Base-by-base conservation (phyloP, 352 stramenopile genomes). In the Sclerospora graminicola region DNA sequence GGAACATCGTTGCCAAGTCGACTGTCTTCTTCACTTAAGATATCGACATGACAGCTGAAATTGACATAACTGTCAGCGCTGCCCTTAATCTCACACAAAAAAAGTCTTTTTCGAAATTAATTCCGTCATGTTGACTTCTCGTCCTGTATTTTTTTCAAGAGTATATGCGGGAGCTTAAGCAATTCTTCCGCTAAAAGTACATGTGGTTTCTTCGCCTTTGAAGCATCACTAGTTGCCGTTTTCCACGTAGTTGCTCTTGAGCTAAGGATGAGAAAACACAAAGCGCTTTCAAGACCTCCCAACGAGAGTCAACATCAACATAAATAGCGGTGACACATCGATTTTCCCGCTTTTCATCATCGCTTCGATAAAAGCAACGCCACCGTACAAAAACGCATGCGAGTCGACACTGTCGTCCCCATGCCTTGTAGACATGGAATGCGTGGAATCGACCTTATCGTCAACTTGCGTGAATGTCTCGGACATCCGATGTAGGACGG, bases 231-330 rank as follows among this genome's bases (percentile, higher is more conserved):
- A 26, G 21, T 29, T 9, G 13, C 41, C 15, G 11, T 54, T 32
- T 56, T 73, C 54, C 49, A 20, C 46, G 48, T 21, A 48, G 59
- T 46, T 75, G 62, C 37, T 82, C 56, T 37, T 84, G 74, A 28
- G 78, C 73, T 8, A 84, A 57, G 45, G 72, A 89, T 31, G 78
- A 89, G 40, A 89, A 86, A 15, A 75, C 73, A 59, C 78, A 88
- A 15, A 89, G 48, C 3, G 78, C 78, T 45, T 89, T 63, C n/a
- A 89, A 38, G 16, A 89, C 54, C 32, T 89, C 78, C 11, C 82
- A 81, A 1, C 78, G 69, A 42, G 66, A 68, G 0, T 63, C 53
- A 15, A 76, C 48, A 31, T 82, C 67, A 5, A 89, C 73, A 31
- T 78, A 46, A 89, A 89, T 4, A 89, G 50, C 13, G 72, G 68